Conservation (phyloP, 2,329 filamentous ascomycete species). For the Cladophialophora carrionii region DNA sequence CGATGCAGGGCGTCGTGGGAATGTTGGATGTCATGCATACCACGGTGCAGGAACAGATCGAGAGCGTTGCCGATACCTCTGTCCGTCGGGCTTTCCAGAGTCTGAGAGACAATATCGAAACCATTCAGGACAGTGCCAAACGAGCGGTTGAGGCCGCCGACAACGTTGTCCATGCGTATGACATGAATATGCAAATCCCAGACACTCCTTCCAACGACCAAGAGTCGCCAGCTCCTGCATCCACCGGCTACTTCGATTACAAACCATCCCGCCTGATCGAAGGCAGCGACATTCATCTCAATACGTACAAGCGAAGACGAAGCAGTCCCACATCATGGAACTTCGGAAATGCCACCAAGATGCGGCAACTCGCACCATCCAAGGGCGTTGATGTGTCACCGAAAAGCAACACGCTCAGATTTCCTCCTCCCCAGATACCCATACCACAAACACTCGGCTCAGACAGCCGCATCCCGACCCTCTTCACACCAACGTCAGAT, state of each 20-base stretch:
- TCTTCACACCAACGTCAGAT: slow-evolving; percentile 28
- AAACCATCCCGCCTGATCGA: slow-evolving; percentile 49
- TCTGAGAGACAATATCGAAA: slow-evolving; percentile 70
- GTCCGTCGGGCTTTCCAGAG: slow-evolving; percentile 62
- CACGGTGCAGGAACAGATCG: slow-evolving; percentile 68
- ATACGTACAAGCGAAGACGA: slow-evolving; percentile 52
- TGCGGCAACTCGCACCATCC: slow-evolving; percentile 44
- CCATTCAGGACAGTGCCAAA: slow-evolving; percentile 72
- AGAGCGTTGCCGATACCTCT: slow-evolving; percentile 56
- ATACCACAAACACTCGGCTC: slow-evolving; percentile 31
- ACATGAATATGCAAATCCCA: slow-evolving; percentile 75
- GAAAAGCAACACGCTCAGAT: slow-evolving; percentile 12
- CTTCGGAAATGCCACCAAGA: slow-evolving; percentile 44
- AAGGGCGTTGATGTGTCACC: slow-evolving; percentile 47
- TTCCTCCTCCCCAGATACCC: slow-evolving; percentile 6
- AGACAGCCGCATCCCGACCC: slow-evolving; percentile 22
- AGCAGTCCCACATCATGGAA: slow-evolving; percentile 47
- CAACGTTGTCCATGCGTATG: slow-evolving; percentile 75
- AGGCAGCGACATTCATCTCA: slow-evolving; percentile 49
- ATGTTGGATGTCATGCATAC: slow-evolving; percentile 79
- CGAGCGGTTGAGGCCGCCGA: slow-evolving; percentile 73
- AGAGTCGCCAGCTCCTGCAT: slow-evolving; percentile 42
- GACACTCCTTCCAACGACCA: slow-evolving; percentile 58
- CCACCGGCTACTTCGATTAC: slow-evolving; percentile 41
- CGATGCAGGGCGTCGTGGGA: slow-evolving; percentile 75